Conservation (phyloP, 805 yeast genomes). For the Nakazawaea wyomingensis region DNA sequence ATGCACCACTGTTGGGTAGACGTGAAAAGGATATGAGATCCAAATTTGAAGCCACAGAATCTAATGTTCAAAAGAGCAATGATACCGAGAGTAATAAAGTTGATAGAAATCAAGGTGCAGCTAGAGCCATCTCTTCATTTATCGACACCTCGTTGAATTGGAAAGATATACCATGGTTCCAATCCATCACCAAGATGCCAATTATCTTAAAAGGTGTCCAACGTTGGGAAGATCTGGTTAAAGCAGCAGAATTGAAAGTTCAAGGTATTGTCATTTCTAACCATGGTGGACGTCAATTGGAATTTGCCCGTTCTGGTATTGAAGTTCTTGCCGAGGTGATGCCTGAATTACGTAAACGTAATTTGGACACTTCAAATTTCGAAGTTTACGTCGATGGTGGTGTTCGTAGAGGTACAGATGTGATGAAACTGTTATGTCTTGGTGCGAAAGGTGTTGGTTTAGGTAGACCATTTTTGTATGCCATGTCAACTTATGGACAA, state of each 20-base stretch:
- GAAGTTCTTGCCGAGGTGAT: slow-evolving; percentile 69
- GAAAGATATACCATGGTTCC: slow-evolving; percentile 58
- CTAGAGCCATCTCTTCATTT: slow-evolving; percentile 80
- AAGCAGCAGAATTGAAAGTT: slow-evolving; percentile 66
- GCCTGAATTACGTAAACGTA: slow-evolving; percentile 42
- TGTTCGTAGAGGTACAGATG: slow-evolving; percentile 62
- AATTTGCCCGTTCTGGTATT: slow-evolving; percentile 73
- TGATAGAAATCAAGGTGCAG: slow-evolving; percentile 78
- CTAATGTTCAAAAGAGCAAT: slow-evolving; percentile 25
- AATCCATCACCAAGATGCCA: slow-evolving; percentile 54
- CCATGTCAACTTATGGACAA: slow-evolving; percentile 60
- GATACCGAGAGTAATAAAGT: slow-evolving; percentile 38
- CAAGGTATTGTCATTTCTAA: slow-evolving; percentile 81
- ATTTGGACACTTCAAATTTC: slow-evolving; percentile 40
- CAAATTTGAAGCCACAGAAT: slow-evolving; percentile 45
- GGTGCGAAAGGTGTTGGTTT: slow-evolving; percentile 71
- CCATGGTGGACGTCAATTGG: slow-evolving; percentile 89
- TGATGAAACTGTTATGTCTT: slow-evolving; percentile 58
- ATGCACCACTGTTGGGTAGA: slow-evolving; percentile 88
- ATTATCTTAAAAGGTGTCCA: slow-evolving; percentile 81
- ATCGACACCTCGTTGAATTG: slow-evolving; percentile 67
- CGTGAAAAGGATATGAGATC: slow-evolving; percentile 83
- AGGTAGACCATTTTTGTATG: slow-evolving; percentile 63
- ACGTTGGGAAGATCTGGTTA: slow-evolving; percentile 69
- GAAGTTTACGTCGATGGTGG: slow-evolving; percentile 68